phyloP scores from a whole-genome alignment of 305 asterid species.

The Withania somnifera region DNA sequence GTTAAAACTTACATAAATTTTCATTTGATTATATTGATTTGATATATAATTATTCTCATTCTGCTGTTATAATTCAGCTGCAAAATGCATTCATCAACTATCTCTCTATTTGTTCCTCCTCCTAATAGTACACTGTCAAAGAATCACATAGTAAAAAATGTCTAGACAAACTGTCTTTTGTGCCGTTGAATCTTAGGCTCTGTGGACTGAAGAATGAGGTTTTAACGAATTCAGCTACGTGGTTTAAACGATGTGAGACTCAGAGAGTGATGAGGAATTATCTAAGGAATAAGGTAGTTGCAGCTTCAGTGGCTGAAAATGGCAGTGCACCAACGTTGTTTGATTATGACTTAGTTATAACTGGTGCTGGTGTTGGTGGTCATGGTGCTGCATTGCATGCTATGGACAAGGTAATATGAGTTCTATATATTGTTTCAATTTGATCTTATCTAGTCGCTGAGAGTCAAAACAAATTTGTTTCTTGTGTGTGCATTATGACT shows the following conservation, averaged over 20 bases:
- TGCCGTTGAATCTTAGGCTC: conserved; percentile 28
- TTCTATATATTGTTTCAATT: neutral
- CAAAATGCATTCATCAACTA: neutral
- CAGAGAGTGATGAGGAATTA: neutral
- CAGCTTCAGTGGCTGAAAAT: conserved; percentile 42
- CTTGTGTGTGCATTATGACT: neutral
- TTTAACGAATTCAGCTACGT: conserved; percentile 21
- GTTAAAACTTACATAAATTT: too few species aligned
- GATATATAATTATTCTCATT: too few species aligned
- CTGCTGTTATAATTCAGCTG: neutral
- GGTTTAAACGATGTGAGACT: conserved; percentile 5
- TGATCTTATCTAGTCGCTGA: too few species aligned
- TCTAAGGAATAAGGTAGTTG: conserved; percentile 14
- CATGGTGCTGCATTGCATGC: conserved; percentile 99
- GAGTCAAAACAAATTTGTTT: neutral
- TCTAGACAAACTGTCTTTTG: neutral
- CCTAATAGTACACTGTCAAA: neutral
- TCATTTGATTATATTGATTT: too few species aligned
- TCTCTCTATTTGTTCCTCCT: neutral
- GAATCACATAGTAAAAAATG: neutral
- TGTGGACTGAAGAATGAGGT: conserved; percentile 78
- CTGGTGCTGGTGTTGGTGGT: conserved; percentile 98
- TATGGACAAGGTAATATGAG: conserved; percentile 66
- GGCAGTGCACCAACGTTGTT: conserved; percentile 50
- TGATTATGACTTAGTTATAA: conserved; percentile 88